Base-by-base conservation (phyloP, 2,329 filamentous ascomycete genomes). In the Alternaria ventricosa region DNA sequence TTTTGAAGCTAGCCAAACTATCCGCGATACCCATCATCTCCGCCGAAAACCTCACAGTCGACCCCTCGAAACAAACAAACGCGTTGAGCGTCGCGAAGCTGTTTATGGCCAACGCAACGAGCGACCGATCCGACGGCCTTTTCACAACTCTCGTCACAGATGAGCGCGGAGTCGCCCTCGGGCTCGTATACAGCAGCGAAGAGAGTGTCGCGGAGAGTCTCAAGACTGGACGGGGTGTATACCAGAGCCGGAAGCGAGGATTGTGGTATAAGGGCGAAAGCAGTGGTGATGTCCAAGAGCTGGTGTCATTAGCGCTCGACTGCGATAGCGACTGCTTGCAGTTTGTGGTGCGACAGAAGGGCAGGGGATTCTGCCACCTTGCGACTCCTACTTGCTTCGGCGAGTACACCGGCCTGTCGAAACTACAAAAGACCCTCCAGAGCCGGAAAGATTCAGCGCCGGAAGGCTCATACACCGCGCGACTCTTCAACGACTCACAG, bases 251-350 rank as follows among this genome's bases (percentile, higher is more conserved):
- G 56, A 98, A 97, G 84, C 88, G 96, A 47, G 96, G 96, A 0
- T 82, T 99, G 27, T 99, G 96, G 96, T 91, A 97, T 81, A 99
- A 99, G 84, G 96, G 96, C 6, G 92, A 94, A 56, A 96, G 92
- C 9, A 98, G 95, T 57, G 96, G 96, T 13, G 94, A 98, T 78
- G 93, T 92, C 12, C 96, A 99, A 80, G 90, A 97, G 79, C 85
- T 99, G 55, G 85, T 98, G 22, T 89, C 89, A 61, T 87, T 99
- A 68, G 91, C 91, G 1, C 85, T 96, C 57, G 96, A 99, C 81
- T 99, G 96, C 80, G 96, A 99, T 80, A 91, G 91, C 68, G 96
- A 99, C 80, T 96, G 94, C 62, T 82, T 99, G 72, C 91, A 92
- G 70, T 98, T 97, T 79, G 87, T 93, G 13, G 95, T 98, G 46